Percentiles rank a stretch among this genome's conserved stretches.
Conservation (phyloP, 2,329 filamentous ascomycete genomes). For the Pyrenophora seminiperda region DNA sequence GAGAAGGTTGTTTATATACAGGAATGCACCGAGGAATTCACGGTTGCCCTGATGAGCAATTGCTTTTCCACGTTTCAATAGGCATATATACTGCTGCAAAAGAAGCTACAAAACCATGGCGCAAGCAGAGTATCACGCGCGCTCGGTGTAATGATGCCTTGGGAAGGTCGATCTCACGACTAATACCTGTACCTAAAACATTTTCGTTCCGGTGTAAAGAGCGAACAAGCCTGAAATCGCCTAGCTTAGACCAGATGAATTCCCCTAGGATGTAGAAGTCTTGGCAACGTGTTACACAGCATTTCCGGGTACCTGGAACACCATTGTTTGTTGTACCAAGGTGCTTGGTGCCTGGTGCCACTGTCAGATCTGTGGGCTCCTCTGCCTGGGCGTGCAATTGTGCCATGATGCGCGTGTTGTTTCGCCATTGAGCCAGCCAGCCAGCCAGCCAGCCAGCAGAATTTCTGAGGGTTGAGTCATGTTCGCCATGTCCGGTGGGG, state of each 20-base stretch:
- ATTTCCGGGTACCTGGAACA: conserved; percentile 18
- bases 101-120: conserved; percentile 10
- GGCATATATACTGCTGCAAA: conserved; percentile 31
- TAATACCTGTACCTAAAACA: conserved; percentile 21
- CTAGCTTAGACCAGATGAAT: conserved; percentile 28
- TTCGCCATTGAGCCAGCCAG: too few relatives aligned
- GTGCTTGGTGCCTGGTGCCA: too few relatives aligned
- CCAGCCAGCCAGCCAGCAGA: too few relatives aligned
- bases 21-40: conserved; percentile 42
- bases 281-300: conserved; percentile 23
- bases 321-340: conserved; percentile 20
- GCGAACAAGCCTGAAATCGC: conserved; percentile 22
- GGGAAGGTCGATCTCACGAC: conserved; percentile 29
- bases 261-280: conserved; percentile 34
- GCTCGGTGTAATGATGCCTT: conserved; percentile 24
- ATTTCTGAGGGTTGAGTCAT: too few relatives aligned
- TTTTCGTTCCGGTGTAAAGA: conserved; percentile 28
- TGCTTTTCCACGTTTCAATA: conserved; percentile 16
- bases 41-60: conserved; percentile 22
- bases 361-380: conserved; percentile 8
- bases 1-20: conserved; percentile 14
- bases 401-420: neutral
- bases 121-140: conserved; percentile 27
- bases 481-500: too few relatives aligned
- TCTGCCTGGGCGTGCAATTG: conserved; percentile 7